These are phyloP conservation scores for Yarrowia alimentaria DNA, from an alignment of 805 yeast species.

Conservation along the genomic window DNA sequence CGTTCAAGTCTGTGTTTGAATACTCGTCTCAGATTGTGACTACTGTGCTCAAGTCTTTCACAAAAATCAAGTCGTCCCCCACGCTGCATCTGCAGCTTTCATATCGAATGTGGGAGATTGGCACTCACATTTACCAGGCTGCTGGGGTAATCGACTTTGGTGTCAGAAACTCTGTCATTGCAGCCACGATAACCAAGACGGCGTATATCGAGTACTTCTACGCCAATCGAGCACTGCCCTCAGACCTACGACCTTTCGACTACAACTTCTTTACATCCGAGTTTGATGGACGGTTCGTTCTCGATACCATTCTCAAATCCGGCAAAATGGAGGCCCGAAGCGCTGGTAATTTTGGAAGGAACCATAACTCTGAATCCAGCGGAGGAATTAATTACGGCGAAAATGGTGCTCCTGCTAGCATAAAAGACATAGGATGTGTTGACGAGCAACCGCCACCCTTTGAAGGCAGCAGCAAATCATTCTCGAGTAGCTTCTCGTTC, in stretches of 20 bases:
- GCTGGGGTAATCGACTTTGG: slow-evolving; percentile 7
- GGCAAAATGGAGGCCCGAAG: slow-evolving; percentile 16
- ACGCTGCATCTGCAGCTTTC: slow-evolving; percentile 10
- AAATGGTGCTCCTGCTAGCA: slow-evolving; percentile 3
- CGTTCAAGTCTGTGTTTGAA: slow-evolving; percentile 5
- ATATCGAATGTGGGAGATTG: slow-evolving; percentile 25
- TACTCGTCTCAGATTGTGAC: slow-evolving; percentile 13
- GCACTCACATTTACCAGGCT: slow-evolving; percentile 21
- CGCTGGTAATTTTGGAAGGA: slow-evolving; percentile 13
- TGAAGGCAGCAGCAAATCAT: not conserved
- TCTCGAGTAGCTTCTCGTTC: not conserved
- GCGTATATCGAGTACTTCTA: slow-evolving; percentile 26
- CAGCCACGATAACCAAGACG: not conserved
- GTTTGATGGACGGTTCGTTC: slow-evolving; percentile 6
- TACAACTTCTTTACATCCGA: slow-evolving; percentile 20
- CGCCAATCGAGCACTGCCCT: slow-evolving; percentile 16
- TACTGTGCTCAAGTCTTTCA: slow-evolving; percentile 10
- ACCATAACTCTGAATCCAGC: not conserved
- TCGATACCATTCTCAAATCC: slow-evolving; percentile 6
- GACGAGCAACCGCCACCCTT: slow-evolving; percentile 13
- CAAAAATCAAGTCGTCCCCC: slow-evolving; percentile 14
- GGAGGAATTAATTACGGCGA: slow-evolving; percentile 13
- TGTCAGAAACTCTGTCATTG: slow-evolving; percentile 9
- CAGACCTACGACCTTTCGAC: slow-evolving; percentile 12
- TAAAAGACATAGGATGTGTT: not conserved